Evolutionary conservation across 345 rosid species (phyloP), one percentile per base, ranked within the genome.

Genomic region (Populus davidiana): DNA sequence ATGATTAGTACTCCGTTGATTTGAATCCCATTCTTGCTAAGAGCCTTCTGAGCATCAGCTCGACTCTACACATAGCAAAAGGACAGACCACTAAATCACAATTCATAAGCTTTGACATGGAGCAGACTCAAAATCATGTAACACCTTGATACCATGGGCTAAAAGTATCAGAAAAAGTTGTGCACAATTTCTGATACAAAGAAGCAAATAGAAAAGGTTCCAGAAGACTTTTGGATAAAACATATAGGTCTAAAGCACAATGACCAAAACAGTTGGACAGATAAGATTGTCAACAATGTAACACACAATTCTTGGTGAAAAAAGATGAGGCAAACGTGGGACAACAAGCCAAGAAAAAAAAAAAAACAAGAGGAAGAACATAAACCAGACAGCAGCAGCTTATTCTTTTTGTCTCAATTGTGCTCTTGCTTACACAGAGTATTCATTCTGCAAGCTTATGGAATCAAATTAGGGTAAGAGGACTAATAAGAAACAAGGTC

Each of bases 21-120:
- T 86, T 91, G 97, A 89, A 85, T 82, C 74, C 99, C 97, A 17
- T 89, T 85, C 90, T 92, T 96, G 89, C 88, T 83, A 18, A 96
- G 88, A 75, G 97, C 99, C 84, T 92, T 93, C 63, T 87, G 95
- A 79, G 98, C 99, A 88, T 92, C 98, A 56, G 92, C 86, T 3
- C 90, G 92, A 73, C 86, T 91, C 99, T 96, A 86, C 77, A 84
- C 79, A 33, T 3, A 83, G 27, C 64, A 70, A 78, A 64, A 69
- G 6, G 20, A 62, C 16, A 73, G 38, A 39, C 50, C 54, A 61
- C 33, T 78, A 38, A 29, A 54, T 38, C 12, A 69, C 49, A 35
- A 36, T 13, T 44, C 67, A 33, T 29, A 25, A 75, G 72, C 56
- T 68, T 74, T 50, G 71, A 75, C 33, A 61, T 20, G n/a, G 63